Percentiles rank a stretch among this genome's conserved stretches.
Evolutionary conservation across 768 basidiomycete species (phyloP).

Genomic region (Floccularia luteovirens): DNA sequence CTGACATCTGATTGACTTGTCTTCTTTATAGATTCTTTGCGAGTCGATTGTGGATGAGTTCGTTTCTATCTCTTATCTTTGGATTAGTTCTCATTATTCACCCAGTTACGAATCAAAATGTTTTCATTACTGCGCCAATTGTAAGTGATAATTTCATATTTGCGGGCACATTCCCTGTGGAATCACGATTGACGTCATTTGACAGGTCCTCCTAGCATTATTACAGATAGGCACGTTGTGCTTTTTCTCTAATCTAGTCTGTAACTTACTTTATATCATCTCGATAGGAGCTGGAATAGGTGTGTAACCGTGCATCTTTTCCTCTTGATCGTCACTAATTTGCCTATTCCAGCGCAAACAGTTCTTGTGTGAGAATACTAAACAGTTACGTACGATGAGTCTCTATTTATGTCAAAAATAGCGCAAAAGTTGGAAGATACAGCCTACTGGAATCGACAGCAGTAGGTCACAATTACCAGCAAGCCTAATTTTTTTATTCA

Average conservation of each 20-base stretch:
- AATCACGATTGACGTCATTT: neutral
- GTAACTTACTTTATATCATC: neutral
- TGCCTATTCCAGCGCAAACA: neutral
- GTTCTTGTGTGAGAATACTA: slow-evolving; percentile 1
- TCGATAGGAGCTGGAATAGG: neutral
- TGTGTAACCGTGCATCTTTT: neutral
- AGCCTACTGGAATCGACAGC: neutral
- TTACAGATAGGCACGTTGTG: neutral
- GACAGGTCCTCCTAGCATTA: neutral
- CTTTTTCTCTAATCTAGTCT: neutral
- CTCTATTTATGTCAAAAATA: neutral
- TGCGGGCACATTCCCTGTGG: neutral
- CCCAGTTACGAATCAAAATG: neutral
- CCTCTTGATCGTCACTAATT: neutral
- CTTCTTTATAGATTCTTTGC: slow-evolving; percentile 6
- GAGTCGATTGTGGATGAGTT: slow-evolving; percentile 9
- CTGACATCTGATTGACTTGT: neutral
- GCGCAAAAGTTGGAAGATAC: neutral
- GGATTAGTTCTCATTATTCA: neutral
- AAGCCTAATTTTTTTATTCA: neutral
- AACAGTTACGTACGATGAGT: neutral
- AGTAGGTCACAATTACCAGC: neutral
- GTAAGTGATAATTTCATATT: neutral
- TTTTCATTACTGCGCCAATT: neutral
- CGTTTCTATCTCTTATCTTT: neutral